Percentiles rank a stretch among this genome's conserved stretches.
phyloP scores from a whole-genome alignment of 1,139 yeast genomes.

The Protomyces arabidopsidicola region DNA sequence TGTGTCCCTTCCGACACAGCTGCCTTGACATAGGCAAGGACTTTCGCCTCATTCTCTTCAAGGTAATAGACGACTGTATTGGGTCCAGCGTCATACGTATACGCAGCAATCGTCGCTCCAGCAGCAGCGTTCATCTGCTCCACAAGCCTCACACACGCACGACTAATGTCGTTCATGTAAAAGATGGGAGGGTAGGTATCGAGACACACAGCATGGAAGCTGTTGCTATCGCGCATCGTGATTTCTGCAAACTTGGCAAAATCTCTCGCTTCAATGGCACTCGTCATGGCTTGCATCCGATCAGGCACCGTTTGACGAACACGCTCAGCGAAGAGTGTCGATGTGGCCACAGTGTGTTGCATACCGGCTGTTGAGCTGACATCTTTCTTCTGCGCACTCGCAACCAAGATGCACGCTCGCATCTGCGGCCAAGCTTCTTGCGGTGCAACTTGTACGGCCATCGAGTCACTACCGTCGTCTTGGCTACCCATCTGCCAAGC shows the following conservation, averaged over 20 bases:
- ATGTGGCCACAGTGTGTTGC: constrained; percentile 89
- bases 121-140: constrained; percentile 65
- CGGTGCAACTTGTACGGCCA: constrained; percentile 87
- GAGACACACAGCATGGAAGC: constrained; percentile 93
- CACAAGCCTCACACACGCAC: constrained; percentile 73
- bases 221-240: constrained; percentile 94
- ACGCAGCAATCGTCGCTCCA: constrained; percentile 75
- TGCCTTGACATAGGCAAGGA: constrained; percentile 43
- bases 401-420: constrained; percentile 88
- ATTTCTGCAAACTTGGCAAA: constrained; percentile 76
- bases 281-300: constrained; percentile 76
- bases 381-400: constrained; percentile 87
- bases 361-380: constrained; percentile 92
- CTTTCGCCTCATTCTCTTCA: constrained; percentile 60
- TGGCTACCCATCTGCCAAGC: constrained; percentile 95
- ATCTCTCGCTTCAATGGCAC: constrained; percentile 64
- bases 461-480: constrained; percentile 77
- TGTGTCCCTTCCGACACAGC: constrained; percentile 57
- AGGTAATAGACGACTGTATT: constrained; percentile 92
- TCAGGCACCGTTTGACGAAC: constrained; percentile 74
- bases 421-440: constrained; percentile 83
- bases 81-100: constrained; percentile 98
- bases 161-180: constrained; percentile 92
- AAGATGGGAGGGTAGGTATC: constrained; percentile 95
- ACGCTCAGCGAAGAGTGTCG: constrained; percentile 77